Conservation (phyloP, 2,329 filamentous ascomycete genomes). For the Aspergillus ruber region DNA sequence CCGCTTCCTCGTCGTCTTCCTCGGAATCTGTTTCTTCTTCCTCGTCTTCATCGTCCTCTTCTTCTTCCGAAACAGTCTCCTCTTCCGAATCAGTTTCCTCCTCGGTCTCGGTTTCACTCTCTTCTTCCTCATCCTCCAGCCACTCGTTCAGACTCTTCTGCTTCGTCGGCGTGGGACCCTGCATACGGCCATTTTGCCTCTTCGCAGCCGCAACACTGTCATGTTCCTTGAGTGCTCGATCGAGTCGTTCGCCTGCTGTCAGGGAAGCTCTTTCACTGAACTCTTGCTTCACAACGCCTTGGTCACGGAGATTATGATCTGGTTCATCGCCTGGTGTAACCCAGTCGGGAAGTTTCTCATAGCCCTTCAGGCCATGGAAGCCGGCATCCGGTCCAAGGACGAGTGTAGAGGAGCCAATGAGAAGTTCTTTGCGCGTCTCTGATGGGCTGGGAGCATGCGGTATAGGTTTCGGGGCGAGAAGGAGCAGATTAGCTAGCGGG, state of each 20-base stretch:
- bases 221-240: conserved; percentile 39
- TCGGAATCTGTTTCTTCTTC: conserved; percentile 42
- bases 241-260: conserved; percentile 39
- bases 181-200: conserved; percentile 11
- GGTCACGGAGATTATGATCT: conserved; percentile 64
- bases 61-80: conserved; percentile 44
- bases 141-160: conserved; percentile 88
- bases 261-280: conserved; percentile 21
- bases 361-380: conserved; percentile 68
- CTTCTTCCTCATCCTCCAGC: conserved; percentile 66
- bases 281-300: conserved; percentile 39
- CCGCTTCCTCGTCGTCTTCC: conserved; percentile 40
- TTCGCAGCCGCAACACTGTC: conserved; percentile 20
- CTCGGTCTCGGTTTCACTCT: conserved; percentile 48
- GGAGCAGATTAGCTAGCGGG: conserved; percentile 81
- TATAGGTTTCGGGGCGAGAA: conserved; percentile 89
- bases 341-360: conserved; percentile 76
- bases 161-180: conserved; percentile 34
- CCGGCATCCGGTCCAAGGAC: conserved; percentile 73
- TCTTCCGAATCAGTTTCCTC: conserved; percentile 44
- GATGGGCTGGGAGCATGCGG: conserved; percentile 86
- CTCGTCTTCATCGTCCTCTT: conserved; percentile 40
- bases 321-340: conserved; percentile 74
- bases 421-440: conserved; percentile 69
- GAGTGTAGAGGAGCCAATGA: conserved; percentile 77